Evolutionary conservation across 2,329 filamentous ascomycete genomes (phyloP).

Genomic region (Aspergillus sp.): DNA sequence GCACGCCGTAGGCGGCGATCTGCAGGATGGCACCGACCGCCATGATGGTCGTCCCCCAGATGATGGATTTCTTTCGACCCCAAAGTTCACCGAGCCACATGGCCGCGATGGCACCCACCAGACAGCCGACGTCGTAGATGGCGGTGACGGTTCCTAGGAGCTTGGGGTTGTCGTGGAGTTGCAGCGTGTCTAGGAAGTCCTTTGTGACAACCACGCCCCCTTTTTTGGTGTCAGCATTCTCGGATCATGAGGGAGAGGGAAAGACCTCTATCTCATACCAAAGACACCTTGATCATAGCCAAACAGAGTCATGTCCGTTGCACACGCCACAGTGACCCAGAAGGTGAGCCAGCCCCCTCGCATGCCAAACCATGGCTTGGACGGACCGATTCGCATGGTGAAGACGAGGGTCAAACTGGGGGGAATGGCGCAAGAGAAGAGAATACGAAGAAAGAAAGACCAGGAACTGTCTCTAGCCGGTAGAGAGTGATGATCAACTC

Average conservation of each 20-base stretch:
- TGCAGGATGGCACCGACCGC: conserved; percentile 47
- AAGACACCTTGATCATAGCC: conserved; percentile 4
- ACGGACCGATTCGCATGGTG: too few species aligned
- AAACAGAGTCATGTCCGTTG: conserved; percentile 1
- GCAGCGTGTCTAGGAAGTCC: not conserved
- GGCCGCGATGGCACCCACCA: conserved; percentile 46
- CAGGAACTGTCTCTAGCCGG: too few species aligned
- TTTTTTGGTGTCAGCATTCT: not conserved
- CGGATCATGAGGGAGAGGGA: not conserved
- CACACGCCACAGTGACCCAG: not conserved
- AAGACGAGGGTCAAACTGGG: too few species aligned
- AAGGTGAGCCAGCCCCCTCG: not conserved
- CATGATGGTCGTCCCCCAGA: conserved; percentile 43
- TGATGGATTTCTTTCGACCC: conserved; percentile 42
- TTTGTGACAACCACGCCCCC: not conserved
- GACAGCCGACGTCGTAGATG: conserved; percentile 21
- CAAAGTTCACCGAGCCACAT: conserved; percentile 44
- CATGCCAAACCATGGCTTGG: not conserved
- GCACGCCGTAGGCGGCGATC: conserved; percentile 39
- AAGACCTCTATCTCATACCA: not conserved
- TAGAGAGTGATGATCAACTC: too few species aligned
- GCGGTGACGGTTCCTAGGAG: conserved; percentile 8
- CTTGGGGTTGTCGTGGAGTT: not conserved
- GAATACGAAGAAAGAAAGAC: too few species aligned
- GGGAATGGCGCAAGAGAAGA: too few species aligned